Evolutionary conservation across 257 asterid genomes (phyloP).

Genomic region (Henckelia pumila): DNA sequence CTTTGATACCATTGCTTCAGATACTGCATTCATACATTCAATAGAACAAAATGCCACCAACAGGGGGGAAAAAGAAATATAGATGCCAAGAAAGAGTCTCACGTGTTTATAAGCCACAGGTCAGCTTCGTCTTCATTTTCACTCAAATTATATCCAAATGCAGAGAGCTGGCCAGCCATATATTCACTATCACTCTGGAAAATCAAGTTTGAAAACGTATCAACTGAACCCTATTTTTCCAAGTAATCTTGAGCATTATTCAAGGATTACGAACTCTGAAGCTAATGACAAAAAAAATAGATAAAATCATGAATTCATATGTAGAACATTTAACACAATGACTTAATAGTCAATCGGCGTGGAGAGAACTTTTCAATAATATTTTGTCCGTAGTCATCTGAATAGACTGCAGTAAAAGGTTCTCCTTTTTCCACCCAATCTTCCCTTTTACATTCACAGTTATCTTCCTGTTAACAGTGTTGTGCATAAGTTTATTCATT

Average conservation of each 20-base stretch:
- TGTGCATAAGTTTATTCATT: background rate
- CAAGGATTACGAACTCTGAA: background rate
- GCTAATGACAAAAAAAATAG: slow-evolving; percentile 1
- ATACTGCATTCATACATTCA: background rate
- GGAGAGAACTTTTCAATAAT: background rate
- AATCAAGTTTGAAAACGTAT: slow-evolving; percentile 17
- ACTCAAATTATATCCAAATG: slow-evolving; percentile 83
- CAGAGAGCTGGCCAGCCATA: slow-evolving; percentile 98
- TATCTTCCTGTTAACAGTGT: slow-evolving; percentile 1
- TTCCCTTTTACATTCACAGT: slow-evolving; percentile 11
- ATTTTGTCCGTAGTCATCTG: background rate
- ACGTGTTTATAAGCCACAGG: slow-evolving; percentile 96
- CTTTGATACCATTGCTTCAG: background rate
- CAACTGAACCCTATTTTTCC: background rate
- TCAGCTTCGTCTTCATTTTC: slow-evolving; percentile 93
- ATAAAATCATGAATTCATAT: slow-evolving; percentile 6
- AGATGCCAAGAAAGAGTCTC: slow-evolving; percentile 32
- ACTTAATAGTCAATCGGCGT: slow-evolving; percentile 6
- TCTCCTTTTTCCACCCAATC: background rate
- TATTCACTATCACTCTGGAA: slow-evolving; percentile 95
- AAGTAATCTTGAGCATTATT: background rate
- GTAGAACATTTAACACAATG: background rate
- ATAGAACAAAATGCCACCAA: background rate
- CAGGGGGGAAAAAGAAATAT: background rate
- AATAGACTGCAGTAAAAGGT: background rate